These are phyloP conservation scores for Plicaturopsis crispa DNA, from an alignment of 768 basidiomycete species.

Conservation along the genomic window DNA sequence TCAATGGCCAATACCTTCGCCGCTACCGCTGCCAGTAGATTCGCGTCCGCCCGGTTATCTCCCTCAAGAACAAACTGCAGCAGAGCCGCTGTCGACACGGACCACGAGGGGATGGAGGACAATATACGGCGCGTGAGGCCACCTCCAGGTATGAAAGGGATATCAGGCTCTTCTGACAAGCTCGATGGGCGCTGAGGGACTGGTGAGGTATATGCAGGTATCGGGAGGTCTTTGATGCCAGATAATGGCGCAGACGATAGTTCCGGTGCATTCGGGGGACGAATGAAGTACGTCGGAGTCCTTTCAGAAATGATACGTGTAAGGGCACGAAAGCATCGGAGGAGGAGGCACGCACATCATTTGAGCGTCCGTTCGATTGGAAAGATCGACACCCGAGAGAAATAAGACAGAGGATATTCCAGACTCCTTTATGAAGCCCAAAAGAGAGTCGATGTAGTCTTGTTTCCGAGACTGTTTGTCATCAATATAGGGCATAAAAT, in stretches of 20 bases:
- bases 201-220: constrained; percentile 48
- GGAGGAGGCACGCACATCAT: constrained; percentile 48
- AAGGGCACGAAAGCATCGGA: not conserved
- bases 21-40: constrained; percentile 46
- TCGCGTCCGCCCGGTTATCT: constrained; percentile 72
- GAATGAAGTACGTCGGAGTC: constrained; percentile 58
- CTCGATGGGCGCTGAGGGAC: constrained; percentile 25
- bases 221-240: constrained; percentile 37
- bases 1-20: constrained; percentile 39
- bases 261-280: constrained; percentile 33
- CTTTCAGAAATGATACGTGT: constrained; percentile 26
- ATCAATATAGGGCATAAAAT: not conserved
- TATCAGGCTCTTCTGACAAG: constrained; percentile 19
- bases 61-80: constrained; percentile 79
- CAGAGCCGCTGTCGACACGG: constrained; percentile 48
- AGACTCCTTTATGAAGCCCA: constrained; percentile 47
- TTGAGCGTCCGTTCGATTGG: constrained; percentile 68
- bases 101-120: constrained; percentile 44
- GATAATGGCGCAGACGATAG: constrained; percentile 37
- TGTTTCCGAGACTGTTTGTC: constrained; percentile 52
- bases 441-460: constrained; percentile 50
- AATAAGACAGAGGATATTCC: constrained; percentile 49
- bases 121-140: constrained; percentile 67
- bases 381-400: constrained; percentile 68
- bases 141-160: constrained; percentile 76